Evolutionary conservation across 2,329 filamentous ascomycete species (phyloP), one percentile per base, ranked within the genome.

Genomic region (Monosporascus sp.): DNA sequence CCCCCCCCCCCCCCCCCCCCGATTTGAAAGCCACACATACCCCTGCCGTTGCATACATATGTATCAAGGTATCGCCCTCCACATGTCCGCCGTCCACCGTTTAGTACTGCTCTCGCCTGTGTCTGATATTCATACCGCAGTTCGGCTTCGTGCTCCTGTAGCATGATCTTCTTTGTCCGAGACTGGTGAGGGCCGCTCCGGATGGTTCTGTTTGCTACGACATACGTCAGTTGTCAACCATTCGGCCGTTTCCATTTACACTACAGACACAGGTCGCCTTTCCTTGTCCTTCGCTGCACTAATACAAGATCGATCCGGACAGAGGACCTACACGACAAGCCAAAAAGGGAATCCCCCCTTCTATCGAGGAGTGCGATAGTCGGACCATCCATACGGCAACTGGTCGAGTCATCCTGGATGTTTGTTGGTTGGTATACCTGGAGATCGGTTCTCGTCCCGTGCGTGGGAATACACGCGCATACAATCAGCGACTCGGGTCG

Each of bases 21-120:
- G 63, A 60, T 60, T 63, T 65, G 61, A 57, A 57, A 64, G 58
- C 61, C 63, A 60, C 60, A 57, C 57, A 62, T 58, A 57, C 52
- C 71, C 70, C 64, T 71, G 69, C 62, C 65, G 57, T 60, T 69
- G 71, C 65, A 71, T 70, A 67, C 67, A 70, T 70, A 71, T 70
- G 69, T 70, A 72, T 60, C 63, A 62, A 60, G 59, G 64, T 66
- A 68, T 60, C 55, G 60, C 58, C 66, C 64, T 68, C 66, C 64
- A 67, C 65, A 68, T 64, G 63, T 60, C 64, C 63, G 58, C 60
- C 59, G 59, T 62, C 59, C 61, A 58, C 60, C 56, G 31, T 64
- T 62, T 60, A 58, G 61, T 56, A 57, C 59, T 62, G 59, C 60
- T 63, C 62, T 63, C 60, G 63, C 60, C 57, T 66, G 64, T 60